Conservation (phyloP, 352 stramenopile species). For the Phytophthora cryptogea region DNA sequence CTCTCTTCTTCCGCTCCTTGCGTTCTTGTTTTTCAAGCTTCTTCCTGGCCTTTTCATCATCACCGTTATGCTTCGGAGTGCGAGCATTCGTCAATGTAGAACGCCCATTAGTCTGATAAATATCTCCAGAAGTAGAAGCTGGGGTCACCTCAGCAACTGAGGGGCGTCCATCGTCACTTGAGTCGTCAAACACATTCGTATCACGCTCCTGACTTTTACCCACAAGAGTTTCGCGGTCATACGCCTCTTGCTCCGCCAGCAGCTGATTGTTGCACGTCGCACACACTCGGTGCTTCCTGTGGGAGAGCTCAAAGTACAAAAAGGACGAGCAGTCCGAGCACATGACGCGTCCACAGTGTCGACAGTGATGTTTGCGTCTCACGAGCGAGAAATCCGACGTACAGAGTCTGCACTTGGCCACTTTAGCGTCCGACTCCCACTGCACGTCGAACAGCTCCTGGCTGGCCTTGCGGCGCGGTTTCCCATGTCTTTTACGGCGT, state of each 20-base stretch:
- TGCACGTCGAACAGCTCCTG: constrained; percentile 67
- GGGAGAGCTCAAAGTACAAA: constrained; percentile 59
- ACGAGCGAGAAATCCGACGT: constrained; percentile 64
- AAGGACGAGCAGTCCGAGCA: constrained; percentile 79
- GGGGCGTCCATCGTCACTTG: constrained; percentile 7
- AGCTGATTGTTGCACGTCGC: constrained; percentile 40
- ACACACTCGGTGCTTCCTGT: constrained; percentile 74
- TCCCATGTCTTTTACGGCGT: constrained; percentile 24
- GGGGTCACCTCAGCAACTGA: constrained; percentile 5
- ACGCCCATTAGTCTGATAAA: constrained; percentile 6
- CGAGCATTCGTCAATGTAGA: constrained; percentile 13
- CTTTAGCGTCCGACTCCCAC: constrained; percentile 59
- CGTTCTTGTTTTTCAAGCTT: constrained; percentile 22
- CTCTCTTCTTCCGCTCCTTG: constrained; percentile 22
- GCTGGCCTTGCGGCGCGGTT: constrained; percentile 48
- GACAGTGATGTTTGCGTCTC: constrained; percentile 78
- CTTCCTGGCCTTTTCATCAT: constrained; percentile 21
- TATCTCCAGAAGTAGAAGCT: constrained; percentile 7
- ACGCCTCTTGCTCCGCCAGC: constrained; percentile 29
- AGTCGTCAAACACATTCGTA: constrained; percentile 19
- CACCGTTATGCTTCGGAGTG: constrained; percentile 9
- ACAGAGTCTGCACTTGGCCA: constrained; percentile 58
- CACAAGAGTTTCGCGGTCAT: constrained; percentile 25
- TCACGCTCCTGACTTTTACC: constrained; percentile 1
- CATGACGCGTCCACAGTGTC: constrained; percentile 75